A percentile compares a stretch with the other conserved stretches of the same genome.
These are phyloP conservation scores for Leccinellum rugosiceps DNA, from an alignment of 768 basidiomycete species.

Conservation along the genomic window DNA sequence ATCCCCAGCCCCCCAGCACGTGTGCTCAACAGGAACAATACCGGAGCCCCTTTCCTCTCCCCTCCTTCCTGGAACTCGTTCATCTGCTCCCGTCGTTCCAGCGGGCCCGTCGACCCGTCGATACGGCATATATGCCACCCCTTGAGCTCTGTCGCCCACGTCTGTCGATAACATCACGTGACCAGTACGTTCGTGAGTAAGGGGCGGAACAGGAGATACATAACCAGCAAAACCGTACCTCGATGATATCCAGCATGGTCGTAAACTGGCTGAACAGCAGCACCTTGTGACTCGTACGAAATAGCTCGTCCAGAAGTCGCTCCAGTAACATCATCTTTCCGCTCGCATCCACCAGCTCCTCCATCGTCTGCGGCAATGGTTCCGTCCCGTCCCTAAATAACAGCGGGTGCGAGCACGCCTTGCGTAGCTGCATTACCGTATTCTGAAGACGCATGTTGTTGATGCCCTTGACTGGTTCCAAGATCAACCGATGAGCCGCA, in stretches of 20 bases:
- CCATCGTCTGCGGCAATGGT: constrained; percentile 53
- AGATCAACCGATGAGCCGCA: background rate
- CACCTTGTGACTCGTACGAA: constrained; percentile 78
- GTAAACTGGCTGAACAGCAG: constrained; percentile 93
- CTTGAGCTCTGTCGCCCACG: constrained; percentile 86
- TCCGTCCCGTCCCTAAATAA: constrained; percentile 55
- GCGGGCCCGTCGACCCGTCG: constrained; percentile 82
- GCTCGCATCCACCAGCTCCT: constrained; percentile 78
- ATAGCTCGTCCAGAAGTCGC: constrained; percentile 78
- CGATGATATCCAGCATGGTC: constrained; percentile 93
- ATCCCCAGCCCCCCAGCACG: constrained; percentile 96
- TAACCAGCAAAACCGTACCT: constrained; percentile 47
- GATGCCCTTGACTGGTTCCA: constrained; percentile 64
- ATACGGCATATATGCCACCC: constrained; percentile 85
- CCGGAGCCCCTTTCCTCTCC: constrained; percentile 57
- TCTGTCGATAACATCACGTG: constrained; percentile 2
- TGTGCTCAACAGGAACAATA: constrained; percentile 85
- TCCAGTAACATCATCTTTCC: constrained; percentile 99
- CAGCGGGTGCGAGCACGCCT: constrained; percentile 93
- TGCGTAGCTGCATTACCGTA: constrained; percentile 94
- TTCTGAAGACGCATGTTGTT: constrained; percentile 96
- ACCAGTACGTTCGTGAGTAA: background rate
- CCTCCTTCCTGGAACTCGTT: constrained; percentile 75
- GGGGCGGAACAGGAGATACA: background rate
- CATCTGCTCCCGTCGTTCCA: constrained; percentile 84